Evolutionary conservation across 805 yeast species (phyloP).

Genomic region (Yarrowia osloensis): DNA sequence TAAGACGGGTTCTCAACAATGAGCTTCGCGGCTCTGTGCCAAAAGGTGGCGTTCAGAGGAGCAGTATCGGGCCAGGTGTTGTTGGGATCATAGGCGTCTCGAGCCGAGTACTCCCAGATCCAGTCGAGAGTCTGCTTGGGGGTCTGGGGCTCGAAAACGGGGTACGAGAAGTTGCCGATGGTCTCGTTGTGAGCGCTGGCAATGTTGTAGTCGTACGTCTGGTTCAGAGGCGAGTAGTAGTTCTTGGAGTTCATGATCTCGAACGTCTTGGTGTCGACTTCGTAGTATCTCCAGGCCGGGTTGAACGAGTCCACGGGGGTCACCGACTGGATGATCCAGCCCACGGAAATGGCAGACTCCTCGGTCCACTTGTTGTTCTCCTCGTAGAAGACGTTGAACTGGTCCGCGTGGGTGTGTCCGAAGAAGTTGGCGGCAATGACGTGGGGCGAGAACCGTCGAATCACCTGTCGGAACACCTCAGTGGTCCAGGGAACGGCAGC

Average conservation of each 20-base stretch:
- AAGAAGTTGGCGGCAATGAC: slow-evolving; percentile 68
- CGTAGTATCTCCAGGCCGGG: slow-evolving; percentile 74
- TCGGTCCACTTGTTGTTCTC: slow-evolving; percentile 46
- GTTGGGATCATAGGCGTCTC: slow-evolving; percentile 49
- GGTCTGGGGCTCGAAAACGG: slow-evolving; percentile 33
- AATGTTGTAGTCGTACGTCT: slow-evolving; percentile 44
- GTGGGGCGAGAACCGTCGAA: slow-evolving; percentile 68
- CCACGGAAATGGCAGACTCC: slow-evolving; percentile 50
- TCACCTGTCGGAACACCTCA: slow-evolving; percentile 54
- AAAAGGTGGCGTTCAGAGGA: slow-evolving; percentile 67
- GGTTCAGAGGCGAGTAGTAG: slow-evolving; percentile 59
- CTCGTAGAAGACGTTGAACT: slow-evolving; percentile 60
- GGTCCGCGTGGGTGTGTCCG: slow-evolving; percentile 73
- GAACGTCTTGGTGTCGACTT: slow-evolving; percentile 62
- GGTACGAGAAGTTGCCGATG: not conserved
- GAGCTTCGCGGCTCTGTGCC: slow-evolving; percentile 47
- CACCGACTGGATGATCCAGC: slow-evolving; percentile 67
- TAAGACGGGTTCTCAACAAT: not conserved
- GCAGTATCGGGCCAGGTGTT: slow-evolving; percentile 57
- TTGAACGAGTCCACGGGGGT: slow-evolving; percentile 62
- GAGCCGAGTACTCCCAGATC: slow-evolving; percentile 57
- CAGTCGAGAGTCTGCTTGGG: slow-evolving; percentile 51
- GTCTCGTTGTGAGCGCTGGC: not conserved
- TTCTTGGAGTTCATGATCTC: slow-evolving; percentile 61
- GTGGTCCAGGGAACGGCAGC: slow-evolving; percentile 59